Percentiles rank a stretch among this genome's conserved stretches.
phyloP scores from a whole-genome alignment of 2,329 filamentous ascomycete genomes.

The Apiospora malaysiana region DNA sequence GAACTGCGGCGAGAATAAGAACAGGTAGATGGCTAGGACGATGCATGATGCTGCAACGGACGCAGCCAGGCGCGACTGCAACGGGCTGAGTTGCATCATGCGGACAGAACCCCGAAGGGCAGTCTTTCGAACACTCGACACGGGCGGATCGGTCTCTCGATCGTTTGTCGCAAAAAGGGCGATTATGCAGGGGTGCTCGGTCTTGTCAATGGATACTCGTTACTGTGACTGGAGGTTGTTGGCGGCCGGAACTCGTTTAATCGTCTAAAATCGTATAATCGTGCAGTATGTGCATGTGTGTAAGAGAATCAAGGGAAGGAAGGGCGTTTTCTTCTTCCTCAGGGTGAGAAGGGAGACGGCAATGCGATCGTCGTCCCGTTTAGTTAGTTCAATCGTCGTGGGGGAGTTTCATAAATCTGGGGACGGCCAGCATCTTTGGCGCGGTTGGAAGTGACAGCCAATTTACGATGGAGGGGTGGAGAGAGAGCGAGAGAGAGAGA shows the following conservation, averaged over 20 bases:
- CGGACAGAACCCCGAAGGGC: constrained; percentile 1
- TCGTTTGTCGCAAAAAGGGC: constrained; percentile 8
- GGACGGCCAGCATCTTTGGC: neutral
- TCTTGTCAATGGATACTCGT: neutral
- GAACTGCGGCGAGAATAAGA: constrained; percentile 63
- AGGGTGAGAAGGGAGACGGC: neutral
- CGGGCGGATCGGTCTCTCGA: neutral
- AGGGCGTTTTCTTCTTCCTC: neutral
- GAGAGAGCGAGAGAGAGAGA: neutral
- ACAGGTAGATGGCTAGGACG: constrained; percentile 65
- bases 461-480: neutral
- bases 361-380: constrained; percentile 11
- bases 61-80: constrained; percentile 75
- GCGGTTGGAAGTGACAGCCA: neutral
- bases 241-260: neutral
- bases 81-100: constrained; percentile 65
- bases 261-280: neutral
- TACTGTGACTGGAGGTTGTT: neutral
- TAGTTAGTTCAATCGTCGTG: constrained; percentile 8
- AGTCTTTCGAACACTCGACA: neutral
- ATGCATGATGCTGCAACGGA: constrained; percentile 67
- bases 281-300: neutral
- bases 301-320: neutral
- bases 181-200: neutral
- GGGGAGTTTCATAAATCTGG: constrained; percentile 26